These are phyloP conservation scores for Prunus armeniaca DNA, from an alignment of 306 rosid genomes.

Conservation along the genomic window DNA sequence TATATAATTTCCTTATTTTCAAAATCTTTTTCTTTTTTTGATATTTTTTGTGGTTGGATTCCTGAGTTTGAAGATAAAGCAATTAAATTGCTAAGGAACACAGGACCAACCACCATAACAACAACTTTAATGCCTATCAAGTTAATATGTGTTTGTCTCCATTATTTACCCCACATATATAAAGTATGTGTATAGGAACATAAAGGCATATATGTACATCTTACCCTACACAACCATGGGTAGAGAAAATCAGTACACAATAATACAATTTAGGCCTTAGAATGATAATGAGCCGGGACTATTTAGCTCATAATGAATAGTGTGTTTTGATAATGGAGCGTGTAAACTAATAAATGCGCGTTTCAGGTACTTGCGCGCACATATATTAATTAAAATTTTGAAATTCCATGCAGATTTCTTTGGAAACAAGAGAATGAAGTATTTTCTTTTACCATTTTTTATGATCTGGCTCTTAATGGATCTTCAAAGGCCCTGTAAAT, in stretches of 20 bases:
- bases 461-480: neutral
- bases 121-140: conserved; percentile 62
- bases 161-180: conserved; percentile 10
- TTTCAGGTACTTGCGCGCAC: neutral
- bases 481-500: neutral
- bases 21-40: conserved; percentile 30
- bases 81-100: conserved; percentile 62
- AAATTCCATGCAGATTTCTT: neutral
- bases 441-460: neutral
- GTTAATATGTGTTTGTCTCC: conserved; percentile 26
- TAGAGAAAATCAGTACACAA: neutral
- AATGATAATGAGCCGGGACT: neutral
- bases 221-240: too few relatives aligned
- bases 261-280: neutral
- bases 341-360: neutral
- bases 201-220: neutral
- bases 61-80: conserved; percentile 79
- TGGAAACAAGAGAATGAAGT: neutral
- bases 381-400: neutral
- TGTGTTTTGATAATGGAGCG: neutral
- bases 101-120: conserved; percentile 77
- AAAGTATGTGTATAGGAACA: conserved; percentile 9
- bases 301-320: neutral
- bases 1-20: neutral
- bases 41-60: conserved; percentile 78